A percentile compares a stretch with the other conserved stretches of the same genome.
Conservation (phyloP, 495 filamentous ascomycete genomes). For the Penicillium riverlandense region DNA sequence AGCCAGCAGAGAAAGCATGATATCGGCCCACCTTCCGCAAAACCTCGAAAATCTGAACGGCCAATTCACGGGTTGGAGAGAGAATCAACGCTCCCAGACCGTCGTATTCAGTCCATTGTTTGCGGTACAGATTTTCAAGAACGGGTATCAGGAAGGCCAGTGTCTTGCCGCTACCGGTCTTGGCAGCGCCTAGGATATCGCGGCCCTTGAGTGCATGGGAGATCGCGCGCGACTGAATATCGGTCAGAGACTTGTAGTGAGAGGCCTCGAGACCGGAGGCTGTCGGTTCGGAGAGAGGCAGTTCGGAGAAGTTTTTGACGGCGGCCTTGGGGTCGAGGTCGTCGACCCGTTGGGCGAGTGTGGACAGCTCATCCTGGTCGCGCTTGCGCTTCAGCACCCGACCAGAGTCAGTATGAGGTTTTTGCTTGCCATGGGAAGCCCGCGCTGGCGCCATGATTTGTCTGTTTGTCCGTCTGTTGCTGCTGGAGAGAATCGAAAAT, state of each 20-base stretch:
- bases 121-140: constrained; percentile 89
- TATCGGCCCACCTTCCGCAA: constrained; percentile 82
- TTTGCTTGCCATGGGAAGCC: constrained; percentile 14
- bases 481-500: too few relatives aligned
- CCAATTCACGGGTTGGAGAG: constrained; percentile 89
- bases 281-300: constrained; percentile 86
- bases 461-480: too few relatives aligned
- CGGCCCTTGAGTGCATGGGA: constrained; percentile 75
- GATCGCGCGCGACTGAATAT: constrained; percentile 84
- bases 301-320: constrained; percentile 56
- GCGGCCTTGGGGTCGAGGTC: constrained; percentile 44
- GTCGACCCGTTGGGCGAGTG: constrained; percentile 41
- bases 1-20: constrained; percentile 84
- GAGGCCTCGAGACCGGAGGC: constrained; percentile 71
- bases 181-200: constrained; percentile 92
- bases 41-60: constrained; percentile 96
- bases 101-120: constrained; percentile 83
- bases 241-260: constrained; percentile 84
- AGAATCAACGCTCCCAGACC: constrained; percentile 89
- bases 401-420: constrained; percentile 17
- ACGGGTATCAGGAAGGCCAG: constrained; percentile 88
- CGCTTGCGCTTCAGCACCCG: constrained; percentile 58
- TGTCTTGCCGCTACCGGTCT: constrained; percentile 95
- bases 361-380: constrained; percentile 35
- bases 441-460: constrained; percentile 25